Percentiles rank a stretch among this genome's conserved stretches.
phyloP scores from a whole-genome alignment of 495 filamentous ascomycete genomes.

The Trichoderma asperelloides region DNA sequence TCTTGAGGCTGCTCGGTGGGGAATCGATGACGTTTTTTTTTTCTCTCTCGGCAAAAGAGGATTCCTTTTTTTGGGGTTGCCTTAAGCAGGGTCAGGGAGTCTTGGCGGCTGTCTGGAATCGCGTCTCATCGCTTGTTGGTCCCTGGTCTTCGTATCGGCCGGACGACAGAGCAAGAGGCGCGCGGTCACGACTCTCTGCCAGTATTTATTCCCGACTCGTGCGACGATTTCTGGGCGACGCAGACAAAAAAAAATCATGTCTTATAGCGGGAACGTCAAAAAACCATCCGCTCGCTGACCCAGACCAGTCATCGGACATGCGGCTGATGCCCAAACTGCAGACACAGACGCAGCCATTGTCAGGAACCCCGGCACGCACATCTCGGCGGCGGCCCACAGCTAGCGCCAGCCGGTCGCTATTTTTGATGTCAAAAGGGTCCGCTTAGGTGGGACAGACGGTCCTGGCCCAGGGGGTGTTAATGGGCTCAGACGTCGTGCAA shows the following conservation, averaged over 20 bases:
- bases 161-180: not conserved
- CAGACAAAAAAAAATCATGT: too few species aligned
- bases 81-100: not conserved
- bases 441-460: conserved; percentile 1
- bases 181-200: too few species aligned
- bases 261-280: too few species aligned
- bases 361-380: conserved; percentile 7
- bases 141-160: not conserved
- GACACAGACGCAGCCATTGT: not conserved
- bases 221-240: too few species aligned
- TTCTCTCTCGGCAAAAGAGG: not conserved
- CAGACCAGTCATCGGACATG: not conserved
- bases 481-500: not conserved
- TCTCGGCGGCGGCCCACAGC: conserved; percentile 1
- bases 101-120: not conserved
- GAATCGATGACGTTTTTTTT: conserved; percentile 7
- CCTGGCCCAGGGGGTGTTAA: not conserved
- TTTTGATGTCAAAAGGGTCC: conserved; percentile 3
- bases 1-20: conserved; percentile 4
- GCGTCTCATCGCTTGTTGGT: not conserved
- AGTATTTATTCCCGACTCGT: too few species aligned
- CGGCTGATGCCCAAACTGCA: not conserved
- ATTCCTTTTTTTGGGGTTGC: not conserved
- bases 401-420: conserved; percentile 4
- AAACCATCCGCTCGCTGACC: not conserved